A percentile compares a stretch with the other conserved stretches of the same genome.
Evolutionary conservation across 495 filamentous ascomycete genomes (phyloP).

Genomic region (Astrothelium subdiscretum): DNA sequence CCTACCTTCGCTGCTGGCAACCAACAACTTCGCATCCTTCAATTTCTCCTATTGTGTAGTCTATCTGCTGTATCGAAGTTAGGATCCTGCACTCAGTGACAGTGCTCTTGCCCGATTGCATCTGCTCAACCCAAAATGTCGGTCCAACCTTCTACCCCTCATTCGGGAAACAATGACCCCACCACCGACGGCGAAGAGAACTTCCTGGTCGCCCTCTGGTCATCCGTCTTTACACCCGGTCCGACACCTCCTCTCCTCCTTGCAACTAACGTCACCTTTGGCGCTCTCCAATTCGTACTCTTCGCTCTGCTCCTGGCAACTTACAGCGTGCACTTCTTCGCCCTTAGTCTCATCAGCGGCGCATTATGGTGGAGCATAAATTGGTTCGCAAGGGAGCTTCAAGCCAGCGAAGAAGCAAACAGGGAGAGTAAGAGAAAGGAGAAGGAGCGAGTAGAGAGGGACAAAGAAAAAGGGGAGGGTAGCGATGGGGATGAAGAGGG

Average conservation of each 20-base stretch:
- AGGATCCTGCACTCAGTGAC: not conserved
- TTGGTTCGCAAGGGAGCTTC: constrained; percentile 85
- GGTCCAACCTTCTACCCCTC: not conserved
- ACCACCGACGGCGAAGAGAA: constrained; percentile 34
- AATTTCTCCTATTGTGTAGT: not conserved
- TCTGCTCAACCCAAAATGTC: not conserved
- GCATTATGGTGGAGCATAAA: constrained; percentile 89
- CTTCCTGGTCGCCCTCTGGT: constrained; percentile 75
- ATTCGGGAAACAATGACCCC: not conserved
- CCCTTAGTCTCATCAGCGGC: constrained; percentile 63
- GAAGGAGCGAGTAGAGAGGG: constrained; percentile 18
- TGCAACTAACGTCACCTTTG: constrained; percentile 86
- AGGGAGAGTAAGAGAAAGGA: constrained; percentile 34
- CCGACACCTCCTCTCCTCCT: constrained; percentile 76
- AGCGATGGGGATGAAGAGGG: constrained; percentile 24
- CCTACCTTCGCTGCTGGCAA: not conserved
- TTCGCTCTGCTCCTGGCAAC: constrained; percentile 67
- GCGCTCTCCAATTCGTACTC: constrained; percentile 68
- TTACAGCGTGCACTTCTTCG: constrained; percentile 75
- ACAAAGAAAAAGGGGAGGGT: constrained; percentile 22
- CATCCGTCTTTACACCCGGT: constrained; percentile 83
- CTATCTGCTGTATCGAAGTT: no score
- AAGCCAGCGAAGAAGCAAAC: constrained; percentile 48
- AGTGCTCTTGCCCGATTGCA: not conserved
- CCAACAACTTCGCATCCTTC: not conserved